These are phyloP conservation scores for Pseudozyma pruni DNA, from an alignment of 1,284 basidiomycete species.

Conservation along the genomic window DNA sequence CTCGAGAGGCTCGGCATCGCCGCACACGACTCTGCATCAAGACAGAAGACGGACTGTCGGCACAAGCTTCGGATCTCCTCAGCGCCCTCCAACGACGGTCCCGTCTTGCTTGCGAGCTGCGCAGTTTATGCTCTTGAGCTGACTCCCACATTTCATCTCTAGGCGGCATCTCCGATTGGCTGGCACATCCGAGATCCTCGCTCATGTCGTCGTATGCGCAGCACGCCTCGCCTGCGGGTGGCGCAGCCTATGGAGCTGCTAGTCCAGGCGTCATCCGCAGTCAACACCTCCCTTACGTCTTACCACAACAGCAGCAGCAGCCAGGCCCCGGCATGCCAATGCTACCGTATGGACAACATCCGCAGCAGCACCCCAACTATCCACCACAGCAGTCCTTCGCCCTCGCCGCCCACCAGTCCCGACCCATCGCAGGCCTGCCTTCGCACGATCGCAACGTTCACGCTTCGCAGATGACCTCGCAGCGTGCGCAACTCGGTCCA, in stretches of 20 bases:
- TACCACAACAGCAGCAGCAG: slow-evolving; percentile 18
- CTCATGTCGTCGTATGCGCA: slow-evolving; percentile 37
- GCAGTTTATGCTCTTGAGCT: not conserved
- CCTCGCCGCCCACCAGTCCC: not conserved
- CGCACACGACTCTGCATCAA: no score
- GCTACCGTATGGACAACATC: slow-evolving; percentile 18
- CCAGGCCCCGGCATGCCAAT: slow-evolving; percentile 5
- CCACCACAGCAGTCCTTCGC: slow-evolving; percentile 24
- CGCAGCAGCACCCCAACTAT: slow-evolving; percentile 24
- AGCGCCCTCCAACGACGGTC: not conserved
- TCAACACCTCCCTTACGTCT: slow-evolving; percentile 28
- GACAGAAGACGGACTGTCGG: no score
- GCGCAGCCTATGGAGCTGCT: slow-evolving; percentile 8
- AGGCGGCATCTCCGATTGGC: slow-evolving; percentile 6
- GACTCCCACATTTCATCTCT: slow-evolving; percentile 39
- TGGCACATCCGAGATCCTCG: slow-evolving; percentile 2
- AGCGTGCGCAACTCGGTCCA: slow-evolving; percentile 7
- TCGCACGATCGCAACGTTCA: slow-evolving; percentile 27
- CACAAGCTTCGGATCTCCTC: no score
- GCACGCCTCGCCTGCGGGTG: slow-evolving; percentile 32
- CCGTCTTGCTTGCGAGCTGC: not conserved
- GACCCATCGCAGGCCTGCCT: slow-evolving; percentile 32
- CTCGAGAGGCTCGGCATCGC: no score
- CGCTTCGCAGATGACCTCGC: slow-evolving; percentile 11
- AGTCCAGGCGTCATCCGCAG: slow-evolving; percentile 31